Evolutionary conservation across 371 early-diverging fungal genomes (phyloP).

Genomic region (Mortierella sp.): DNA sequence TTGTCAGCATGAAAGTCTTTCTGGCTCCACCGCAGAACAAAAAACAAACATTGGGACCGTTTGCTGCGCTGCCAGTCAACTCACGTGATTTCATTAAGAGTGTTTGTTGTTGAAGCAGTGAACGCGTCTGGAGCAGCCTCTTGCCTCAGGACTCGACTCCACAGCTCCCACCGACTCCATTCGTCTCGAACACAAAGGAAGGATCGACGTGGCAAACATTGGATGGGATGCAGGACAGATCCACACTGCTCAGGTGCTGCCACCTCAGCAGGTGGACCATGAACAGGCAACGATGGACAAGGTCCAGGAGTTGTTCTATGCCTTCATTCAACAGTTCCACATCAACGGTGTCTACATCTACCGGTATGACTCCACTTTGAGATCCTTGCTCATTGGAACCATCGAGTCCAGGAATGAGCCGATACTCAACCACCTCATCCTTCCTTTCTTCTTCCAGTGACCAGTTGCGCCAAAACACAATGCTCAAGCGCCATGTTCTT

Average conservation of each 20-base stretch:
- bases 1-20: constrained; percentile 1
- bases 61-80: background rate
- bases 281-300: constrained; percentile 56
- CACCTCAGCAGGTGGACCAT: constrained; percentile 66
- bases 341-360: constrained; percentile 82
- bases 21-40: background rate
- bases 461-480: constrained; percentile 86
- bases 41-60: constrained; percentile 2
- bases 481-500: constrained; percentile 78
- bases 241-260: constrained; percentile 75
- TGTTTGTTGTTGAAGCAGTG: background rate
- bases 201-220: constrained; percentile 64
- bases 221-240: constrained; percentile 89
- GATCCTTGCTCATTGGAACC: background rate
- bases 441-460: constrained; percentile 67
- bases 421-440: constrained; percentile 2
- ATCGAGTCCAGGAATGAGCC: background rate
- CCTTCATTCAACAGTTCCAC: constrained; percentile 83
- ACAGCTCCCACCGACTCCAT: too few relatives aligned
- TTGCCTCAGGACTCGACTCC: too few relatives aligned
- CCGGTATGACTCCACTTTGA: constrained; percentile 56
- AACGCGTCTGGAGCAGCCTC: too few relatives aligned
- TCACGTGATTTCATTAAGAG: constrained; percentile 9
- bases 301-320: constrained; percentile 68
- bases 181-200: too few relatives aligned